Evolutionary conservation across 768 basidiomycete species (phyloP).

Genomic region (Boletus rufocinnamomeus): DNA sequence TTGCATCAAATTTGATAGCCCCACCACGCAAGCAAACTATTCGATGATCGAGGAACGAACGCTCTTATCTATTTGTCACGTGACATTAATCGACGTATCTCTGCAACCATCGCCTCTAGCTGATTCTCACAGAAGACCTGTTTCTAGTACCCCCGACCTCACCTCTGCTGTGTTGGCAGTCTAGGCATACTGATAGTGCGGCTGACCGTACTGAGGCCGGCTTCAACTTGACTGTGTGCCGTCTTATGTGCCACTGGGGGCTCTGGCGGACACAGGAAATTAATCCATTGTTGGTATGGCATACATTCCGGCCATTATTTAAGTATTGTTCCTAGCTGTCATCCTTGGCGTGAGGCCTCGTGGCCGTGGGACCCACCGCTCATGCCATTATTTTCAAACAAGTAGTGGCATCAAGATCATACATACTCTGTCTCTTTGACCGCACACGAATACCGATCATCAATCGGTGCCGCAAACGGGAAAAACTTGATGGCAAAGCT

Average conservation of each 20-base stretch:
- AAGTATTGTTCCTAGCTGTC: constrained; percentile 9
- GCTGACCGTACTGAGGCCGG: constrained; percentile 1
- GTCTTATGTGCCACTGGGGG: not conserved
- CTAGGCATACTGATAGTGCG: not conserved
- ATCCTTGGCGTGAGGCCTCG: not conserved
- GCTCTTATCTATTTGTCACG: not conserved
- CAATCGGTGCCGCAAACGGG: constrained; percentile 8
- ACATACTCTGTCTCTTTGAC: not conserved
- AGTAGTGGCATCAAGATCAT: constrained; percentile 1
- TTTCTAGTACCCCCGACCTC: not conserved
- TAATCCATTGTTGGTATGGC: constrained; percentile 6
- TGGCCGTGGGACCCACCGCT: constrained; percentile 1
- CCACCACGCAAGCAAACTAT: not conserved
- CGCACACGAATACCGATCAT: constrained; percentile 7
- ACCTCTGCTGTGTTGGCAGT: constrained; percentile 2
- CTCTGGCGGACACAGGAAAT: constrained; percentile 1
- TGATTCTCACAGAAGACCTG: not conserved
- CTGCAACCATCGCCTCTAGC: not conserved
- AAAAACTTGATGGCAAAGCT: not conserved
- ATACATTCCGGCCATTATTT: not conserved
- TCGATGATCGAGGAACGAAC: not conserved
- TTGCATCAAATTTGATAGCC: not conserved
- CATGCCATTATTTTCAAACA: not conserved
- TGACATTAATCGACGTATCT: not conserved
- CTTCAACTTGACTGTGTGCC: not conserved